Evolutionary conservation across 2,329 filamentous ascomycete genomes (phyloP), one percentile per base, ranked within the genome.

Genomic region (Claviceps monticola): DNA sequence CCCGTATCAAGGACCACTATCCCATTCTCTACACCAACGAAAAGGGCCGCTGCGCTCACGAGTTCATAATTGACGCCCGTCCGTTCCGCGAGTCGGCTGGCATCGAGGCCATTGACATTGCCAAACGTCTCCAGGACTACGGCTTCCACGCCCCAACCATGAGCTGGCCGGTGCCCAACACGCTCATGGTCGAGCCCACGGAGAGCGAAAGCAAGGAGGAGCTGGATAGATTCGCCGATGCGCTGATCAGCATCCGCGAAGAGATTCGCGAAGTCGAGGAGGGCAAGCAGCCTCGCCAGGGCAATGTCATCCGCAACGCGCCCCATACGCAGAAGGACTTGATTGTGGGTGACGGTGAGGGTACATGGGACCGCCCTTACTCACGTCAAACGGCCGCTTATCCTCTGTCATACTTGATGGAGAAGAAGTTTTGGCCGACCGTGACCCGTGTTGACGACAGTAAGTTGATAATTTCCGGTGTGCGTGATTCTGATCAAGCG

Each of bases 351-450:
- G 70, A 71, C 34, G 69, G 60, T 17, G 67, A 66, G 17, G 68
- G 68, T 54, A 68, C 87, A 60, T 97, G 91, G 91, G 75, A 87
- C 56, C 75, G 91, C n/a, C 74, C 80, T 1, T 97, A 97, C 66
- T 80, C 75, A 1, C 74, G 89, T 29, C 84, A 93, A 71, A 78
- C 83, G 69, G 91, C 91, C 0, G 91, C 88, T 0, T 97, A 95
- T 66, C 91, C 91, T 17, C 65, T 95, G 56, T 74, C 82, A 0
- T 95, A 80, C 70, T 70, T 97, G 56, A 79, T 80, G 66, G 87
- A 95, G 79, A 96, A 94, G 84, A 97, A 97, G 75, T 96, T 96
- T 71, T 97, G 91, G 91, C 90, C 91, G 0, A 83, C 74, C 38
- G 88, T 95, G 14, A 88, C 85, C 6, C 78, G 91, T 65, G 74